Evolutionary conservation across 768 basidiomycete genomes (phyloP).

Genomic region (Leccinum arenicola): DNA sequence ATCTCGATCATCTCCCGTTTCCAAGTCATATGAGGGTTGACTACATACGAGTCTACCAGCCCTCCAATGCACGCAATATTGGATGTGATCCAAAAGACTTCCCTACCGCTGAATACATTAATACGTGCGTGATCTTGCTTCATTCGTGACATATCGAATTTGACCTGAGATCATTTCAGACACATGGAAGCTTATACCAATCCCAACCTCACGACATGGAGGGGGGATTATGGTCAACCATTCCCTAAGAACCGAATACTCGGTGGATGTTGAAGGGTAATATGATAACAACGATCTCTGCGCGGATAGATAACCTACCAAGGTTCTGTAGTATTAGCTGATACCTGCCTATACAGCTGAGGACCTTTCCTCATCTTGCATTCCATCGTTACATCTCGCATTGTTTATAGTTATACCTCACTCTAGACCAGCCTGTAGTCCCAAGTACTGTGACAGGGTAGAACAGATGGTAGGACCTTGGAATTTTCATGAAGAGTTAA

Average conservation of each 20-base stretch:
- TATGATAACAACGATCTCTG: not conserved
- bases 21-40: slow-evolving; percentile 50
- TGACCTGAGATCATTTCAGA: slow-evolving; percentile 29
- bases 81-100: slow-evolving; percentile 68
- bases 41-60: slow-evolving; percentile 73
- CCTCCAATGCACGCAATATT: slow-evolving; percentile 55
- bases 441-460: not conserved
- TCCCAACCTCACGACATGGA: slow-evolving; percentile 45
- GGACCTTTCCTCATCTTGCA: not conserved
- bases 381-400: not conserved
- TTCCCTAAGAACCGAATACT: slow-evolving; percentile 52
- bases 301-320: not conserved
- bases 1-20: slow-evolving; percentile 50
- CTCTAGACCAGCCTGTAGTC: not conserved
- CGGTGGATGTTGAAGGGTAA: slow-evolving; percentile 37
- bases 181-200: slow-evolving; percentile 72
- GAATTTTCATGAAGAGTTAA: not conserved
- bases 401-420: not conserved
- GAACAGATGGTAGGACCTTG: not conserved
- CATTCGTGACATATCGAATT: not conserved
- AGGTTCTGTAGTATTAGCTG: not conserved
- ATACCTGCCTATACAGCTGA: not conserved
- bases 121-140: slow-evolving; percentile 38
- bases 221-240: slow-evolving; percentile 40
- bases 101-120: slow-evolving; percentile 74